Evolutionary conservation across 257 asterid species (phyloP), one percentile per base, ranked within the genome.

Genomic region (Fraxinus pennsylvanica): DNA sequence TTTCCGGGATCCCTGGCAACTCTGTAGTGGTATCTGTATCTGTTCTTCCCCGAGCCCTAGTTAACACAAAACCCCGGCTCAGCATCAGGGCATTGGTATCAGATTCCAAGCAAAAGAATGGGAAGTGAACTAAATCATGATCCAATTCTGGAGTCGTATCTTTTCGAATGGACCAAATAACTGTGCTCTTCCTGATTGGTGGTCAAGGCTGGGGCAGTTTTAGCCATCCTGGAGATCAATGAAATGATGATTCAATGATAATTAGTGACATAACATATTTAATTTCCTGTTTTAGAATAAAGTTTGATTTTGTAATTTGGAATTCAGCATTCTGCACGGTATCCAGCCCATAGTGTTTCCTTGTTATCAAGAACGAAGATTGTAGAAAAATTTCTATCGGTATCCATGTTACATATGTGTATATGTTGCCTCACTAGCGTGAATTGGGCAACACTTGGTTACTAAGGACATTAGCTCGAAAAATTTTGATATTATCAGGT

Each of bases 11-110:
- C 45, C 82, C 91, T 21, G 80, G 76, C 19, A 83, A 70, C 27
- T 74, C 78, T 43, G 78, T 82, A 25, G 81, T 87, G 76, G 89
- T 85, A 33, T 87, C 86, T 17, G 85, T 87, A 7, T 85, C 91
- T 9, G 81, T 87, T 78, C 91, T 87, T 81, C 87, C 89, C 9
- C 80, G 71, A 76, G 73, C 36, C 45, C 85, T 87, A 32, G 72
- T 87, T 65, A 81, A 80, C 50, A 71, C 84, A 2, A 85, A 85
- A 72, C 89, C 91, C 35, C 85, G 85, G 15, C 85, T 87, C 61
- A 72, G 83, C 45, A 61, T 87, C 21, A 85, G 82, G 79, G 68
- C 87, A 73, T 82, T 87, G 83, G 77, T 74, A n/a, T 65, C 73
- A 2, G 86, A 86, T 73, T 71, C 36, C 67, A 83, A 79, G 76